Percentiles rank a stretch among this genome's conserved stretches.
These are phyloP conservation scores for Colletotrichum melonis DNA, from an alignment of 2,329 filamentous ascomycete genomes.

Conservation along the genomic window DNA sequence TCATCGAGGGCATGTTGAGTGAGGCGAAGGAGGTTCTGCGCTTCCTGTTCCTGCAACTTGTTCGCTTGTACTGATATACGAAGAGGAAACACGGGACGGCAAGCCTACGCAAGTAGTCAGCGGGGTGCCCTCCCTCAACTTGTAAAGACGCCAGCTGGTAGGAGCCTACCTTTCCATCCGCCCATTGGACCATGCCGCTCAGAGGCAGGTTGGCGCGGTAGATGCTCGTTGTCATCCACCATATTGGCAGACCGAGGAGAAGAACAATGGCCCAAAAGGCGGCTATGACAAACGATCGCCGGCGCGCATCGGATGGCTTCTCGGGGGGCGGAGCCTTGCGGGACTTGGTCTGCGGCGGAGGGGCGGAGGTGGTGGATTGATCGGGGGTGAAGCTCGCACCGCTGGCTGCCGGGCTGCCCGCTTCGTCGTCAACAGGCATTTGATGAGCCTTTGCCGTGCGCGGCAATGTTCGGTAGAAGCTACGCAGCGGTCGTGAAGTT, in stretches of 20 bases:
- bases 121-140: not conserved
- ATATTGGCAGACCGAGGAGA: slow-evolving; percentile 88
- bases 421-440: slow-evolving; percentile 19
- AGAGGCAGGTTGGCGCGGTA: slow-evolving; percentile 88
- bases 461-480: not conserved
- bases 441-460: slow-evolving; percentile 20
- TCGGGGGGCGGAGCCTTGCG: slow-evolving; percentile 79
- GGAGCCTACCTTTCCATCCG: slow-evolving; percentile 80
- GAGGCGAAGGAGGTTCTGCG: slow-evolving; percentile 78
- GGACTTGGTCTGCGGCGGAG: slow-evolving; percentile 22
- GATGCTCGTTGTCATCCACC: slow-evolving; percentile 95
- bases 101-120: slow-evolving; percentile 68
- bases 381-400: not conserved
- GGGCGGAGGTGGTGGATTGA: not conserved
- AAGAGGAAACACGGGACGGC: slow-evolving; percentile 88
- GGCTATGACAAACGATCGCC: slow-evolving; percentile 79
- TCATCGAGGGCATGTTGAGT: slow-evolving; percentile 90
- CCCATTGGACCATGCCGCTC: slow-evolving; percentile 90
- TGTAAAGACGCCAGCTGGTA: slow-evolving; percentile 38
- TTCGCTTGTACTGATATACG: slow-evolving; percentile 82
- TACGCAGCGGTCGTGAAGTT: slow-evolving; percentile 12
- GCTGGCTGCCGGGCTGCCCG: slow-evolving; percentile 6
- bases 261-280: slow-evolving; percentile 93
- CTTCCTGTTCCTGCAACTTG: slow-evolving; percentile 73
- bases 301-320: slow-evolving; percentile 73